Evolutionary conservation across 106 monocot genomes (phyloP).

Genomic region (Allium cepa): DNA sequence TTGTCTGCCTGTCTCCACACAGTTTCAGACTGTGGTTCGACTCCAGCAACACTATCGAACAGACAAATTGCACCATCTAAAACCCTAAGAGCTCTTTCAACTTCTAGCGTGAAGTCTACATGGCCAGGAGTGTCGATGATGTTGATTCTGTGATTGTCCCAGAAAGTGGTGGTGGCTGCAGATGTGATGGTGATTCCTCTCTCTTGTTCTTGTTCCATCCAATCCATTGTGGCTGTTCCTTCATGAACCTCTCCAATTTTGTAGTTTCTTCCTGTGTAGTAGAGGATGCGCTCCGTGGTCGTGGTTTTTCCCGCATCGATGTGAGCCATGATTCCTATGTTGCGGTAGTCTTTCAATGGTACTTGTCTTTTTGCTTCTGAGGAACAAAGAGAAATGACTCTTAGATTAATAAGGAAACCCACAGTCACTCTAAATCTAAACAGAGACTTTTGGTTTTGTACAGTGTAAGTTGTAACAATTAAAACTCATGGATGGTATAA

Average conservation of each 20-base stretch:
- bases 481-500: no score
- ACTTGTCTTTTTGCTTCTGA: slow-evolving; percentile 52
- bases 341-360: slow-evolving; percentile 81
- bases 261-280: slow-evolving; percentile 96
- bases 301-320: slow-evolving; percentile 99
- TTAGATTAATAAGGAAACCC: no score
- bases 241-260: slow-evolving; percentile 99
- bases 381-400: slow-evolving; percentile 7
- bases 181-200: slow-evolving; percentile 98
- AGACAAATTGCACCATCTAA: slow-evolving; percentile 97
- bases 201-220: slow-evolving; percentile 99
- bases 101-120: slow-evolving; percentile 97
- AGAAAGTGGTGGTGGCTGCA: slow-evolving; percentile 94
- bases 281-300: slow-evolving; percentile 86
- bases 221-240: slow-evolving; percentile 99
- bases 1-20: slow-evolving; percentile 98
- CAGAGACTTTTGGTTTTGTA: no score
- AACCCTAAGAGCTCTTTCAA: slow-evolving; percentile 88
- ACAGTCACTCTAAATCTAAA: no score
- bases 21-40: slow-evolving; percentile 98
- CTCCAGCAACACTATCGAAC: slow-evolving; percentile 96
- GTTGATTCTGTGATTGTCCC: slow-evolving; percentile 94
- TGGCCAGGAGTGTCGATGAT: slow-evolving; percentile 99
- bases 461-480: no score
- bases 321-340: slow-evolving; percentile 99